Percentiles rank a stretch among this genome's conserved stretches.
Evolutionary conservation across 495 filamentous ascomycete species (phyloP).

Genomic region (Aspergillus campestris): DNA sequence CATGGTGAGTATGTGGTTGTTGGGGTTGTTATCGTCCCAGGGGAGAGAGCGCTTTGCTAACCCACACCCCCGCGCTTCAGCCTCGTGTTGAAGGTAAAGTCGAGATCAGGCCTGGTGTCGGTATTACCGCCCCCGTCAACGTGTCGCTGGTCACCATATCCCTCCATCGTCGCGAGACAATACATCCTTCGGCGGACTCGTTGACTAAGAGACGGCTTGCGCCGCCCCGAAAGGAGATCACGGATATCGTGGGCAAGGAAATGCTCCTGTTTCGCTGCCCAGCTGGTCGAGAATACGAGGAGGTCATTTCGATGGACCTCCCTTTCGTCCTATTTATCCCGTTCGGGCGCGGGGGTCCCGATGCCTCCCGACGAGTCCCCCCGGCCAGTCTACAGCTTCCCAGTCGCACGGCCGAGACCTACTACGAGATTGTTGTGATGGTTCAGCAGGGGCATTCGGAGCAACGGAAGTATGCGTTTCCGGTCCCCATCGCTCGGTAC

Average conservation of each 20-base stretch:
- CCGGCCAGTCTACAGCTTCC: slow-evolving; percentile 87
- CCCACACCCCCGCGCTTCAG: slow-evolving; percentile 33
- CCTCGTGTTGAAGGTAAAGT: slow-evolving; percentile 96
- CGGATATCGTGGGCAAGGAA: slow-evolving; percentile 91
- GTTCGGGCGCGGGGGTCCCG: slow-evolving; percentile 80
- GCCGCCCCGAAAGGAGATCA: slow-evolving; percentile 83
- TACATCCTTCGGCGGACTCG: slow-evolving; percentile 91
- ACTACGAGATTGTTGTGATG: slow-evolving; percentile 90
- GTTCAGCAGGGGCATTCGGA: slow-evolving; percentile 83
- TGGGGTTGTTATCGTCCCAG: background rate
- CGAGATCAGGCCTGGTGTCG: slow-evolving; percentile 81
- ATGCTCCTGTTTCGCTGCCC: slow-evolving; percentile 83
- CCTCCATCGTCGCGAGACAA: slow-evolving; percentile 86
- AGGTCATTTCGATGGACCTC: slow-evolving; percentile 91
- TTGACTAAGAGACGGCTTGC: slow-evolving; percentile 87
- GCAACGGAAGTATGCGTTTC: slow-evolving; percentile 84
- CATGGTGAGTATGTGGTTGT: slow-evolving; percentile 53
- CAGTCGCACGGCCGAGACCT: slow-evolving; percentile 89
- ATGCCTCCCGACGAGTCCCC: slow-evolving; percentile 79
- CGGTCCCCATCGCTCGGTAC: slow-evolving; percentile 84
- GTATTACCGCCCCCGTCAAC: slow-evolving; percentile 77
- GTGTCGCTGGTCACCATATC: slow-evolving; percentile 93
- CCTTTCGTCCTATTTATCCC: slow-evolving; percentile 97
- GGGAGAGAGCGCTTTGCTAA: background rate
- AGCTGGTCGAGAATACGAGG: slow-evolving; percentile 74